These are phyloP conservation scores for Prunus yedoensis DNA, from an alignment of 331 rosid species.

Conservation along the genomic window DNA sequence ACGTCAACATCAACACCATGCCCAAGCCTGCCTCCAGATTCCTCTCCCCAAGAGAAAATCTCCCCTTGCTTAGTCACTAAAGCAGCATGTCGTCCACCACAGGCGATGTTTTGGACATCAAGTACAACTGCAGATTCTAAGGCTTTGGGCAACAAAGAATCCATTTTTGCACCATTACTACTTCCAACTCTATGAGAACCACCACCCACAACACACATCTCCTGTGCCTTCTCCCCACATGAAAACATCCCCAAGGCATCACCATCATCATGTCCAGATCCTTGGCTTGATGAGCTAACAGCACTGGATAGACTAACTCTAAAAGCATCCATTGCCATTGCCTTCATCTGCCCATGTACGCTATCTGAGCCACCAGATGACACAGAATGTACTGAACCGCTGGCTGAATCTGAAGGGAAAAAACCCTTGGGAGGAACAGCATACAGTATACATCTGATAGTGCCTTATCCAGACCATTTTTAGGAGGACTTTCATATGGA, in stretches of 20 bases:
- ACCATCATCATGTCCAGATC: slow-evolving; percentile 99
- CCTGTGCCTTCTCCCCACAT: slow-evolving; percentile 99
- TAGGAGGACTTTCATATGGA: slow-evolving; percentile 96
- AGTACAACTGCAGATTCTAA: slow-evolving; percentile 96
- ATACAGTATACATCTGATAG: slow-evolving; percentile 74
- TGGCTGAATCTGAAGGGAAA: slow-evolving; percentile 93
- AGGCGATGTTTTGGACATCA: slow-evolving; percentile 94
- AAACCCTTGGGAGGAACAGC: slow-evolving; percentile 86
- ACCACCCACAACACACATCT: slow-evolving; percentile 95
- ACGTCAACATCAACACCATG: slow-evolving; percentile 97
- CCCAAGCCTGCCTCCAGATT: slow-evolving; percentile 97
- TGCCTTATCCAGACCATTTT: slow-evolving; percentile 88
- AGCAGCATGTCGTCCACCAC: slow-evolving; percentile 96
- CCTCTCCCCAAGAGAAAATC: slow-evolving; percentile 99
- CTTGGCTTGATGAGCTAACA: slow-evolving; percentile 98
- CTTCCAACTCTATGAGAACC: slow-evolving; percentile 84
- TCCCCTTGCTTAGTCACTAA: slow-evolving; percentile 98
- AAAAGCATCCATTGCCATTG: slow-evolving; percentile 89
- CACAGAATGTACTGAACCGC: slow-evolving; percentile 88
- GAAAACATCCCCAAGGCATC: slow-evolving; percentile 98
- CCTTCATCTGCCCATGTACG: slow-evolving; percentile 85
- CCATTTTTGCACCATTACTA: slow-evolving; percentile 60
- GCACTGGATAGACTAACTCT: slow-evolving; percentile 99
- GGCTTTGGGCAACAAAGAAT: slow-evolving; percentile 90
- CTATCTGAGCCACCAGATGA: slow-evolving; percentile 99